Evolutionary conservation across 345 rosid species (phyloP).

Genomic region (Syzygium grande): DNA sequence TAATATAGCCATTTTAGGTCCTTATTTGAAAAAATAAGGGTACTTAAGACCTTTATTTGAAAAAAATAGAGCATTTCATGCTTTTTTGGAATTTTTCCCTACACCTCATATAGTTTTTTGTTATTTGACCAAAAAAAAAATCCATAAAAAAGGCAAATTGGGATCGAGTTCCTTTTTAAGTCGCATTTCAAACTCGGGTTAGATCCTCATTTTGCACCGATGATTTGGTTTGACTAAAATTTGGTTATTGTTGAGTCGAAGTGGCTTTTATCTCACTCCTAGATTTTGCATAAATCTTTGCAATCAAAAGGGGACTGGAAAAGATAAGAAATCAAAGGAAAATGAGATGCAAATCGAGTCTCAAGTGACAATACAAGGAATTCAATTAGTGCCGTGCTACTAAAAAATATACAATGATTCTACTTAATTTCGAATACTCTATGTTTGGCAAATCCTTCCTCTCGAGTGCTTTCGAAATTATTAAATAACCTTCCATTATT

Average conservation of each 20-base stretch:
- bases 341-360: fast-evolving
- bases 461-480: neutral
- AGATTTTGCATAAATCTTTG: neutral
- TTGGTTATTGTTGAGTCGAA: neutral
- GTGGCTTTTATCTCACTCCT: fast-evolving
- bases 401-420: neutral
- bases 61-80: too few species aligned
- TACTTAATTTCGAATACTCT: neutral
- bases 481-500: neutral
- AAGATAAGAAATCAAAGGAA: neutral
- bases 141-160: neutral
- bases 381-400: fast-evolving
- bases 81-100: neutral
- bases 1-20: too few species aligned
- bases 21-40: too few species aligned
- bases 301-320: neutral
- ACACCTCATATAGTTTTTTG: neutral
- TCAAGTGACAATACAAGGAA: fast-evolving
- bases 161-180: neutral
- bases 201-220: fast-evolving
- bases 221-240: neutral
- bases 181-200: fast-evolving
- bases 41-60: too few species aligned
- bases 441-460: fast-evolving
- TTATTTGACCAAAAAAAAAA: neutral